phyloP scores from a whole-genome alignment of 805 yeast species.

The Teunomyces funiuensis region DNA sequence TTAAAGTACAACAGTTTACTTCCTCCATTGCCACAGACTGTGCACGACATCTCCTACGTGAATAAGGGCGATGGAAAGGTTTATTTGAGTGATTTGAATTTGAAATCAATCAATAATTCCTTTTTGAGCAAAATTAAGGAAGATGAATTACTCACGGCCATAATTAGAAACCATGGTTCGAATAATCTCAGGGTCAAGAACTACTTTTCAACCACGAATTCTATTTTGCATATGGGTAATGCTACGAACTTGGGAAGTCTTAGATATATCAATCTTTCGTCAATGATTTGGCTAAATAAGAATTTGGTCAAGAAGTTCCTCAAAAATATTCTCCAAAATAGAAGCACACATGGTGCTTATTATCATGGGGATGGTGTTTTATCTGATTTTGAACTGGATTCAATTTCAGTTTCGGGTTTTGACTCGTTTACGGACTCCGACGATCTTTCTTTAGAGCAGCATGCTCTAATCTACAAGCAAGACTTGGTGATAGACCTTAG shows the following conservation, averaged over 20 bases:
- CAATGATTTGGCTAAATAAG: conserved; percentile 50
- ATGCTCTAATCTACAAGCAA: conserved; percentile 9
- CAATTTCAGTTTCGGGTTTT: neutral
- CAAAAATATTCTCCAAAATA: conserved; percentile 23
- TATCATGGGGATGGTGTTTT: neutral
- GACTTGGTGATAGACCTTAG: conserved; percentile 39
- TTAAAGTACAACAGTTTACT: conserved; percentile 39
- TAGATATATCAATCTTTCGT: conserved; percentile 39
- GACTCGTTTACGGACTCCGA: neutral
- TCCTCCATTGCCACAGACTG: conserved; percentile 34
- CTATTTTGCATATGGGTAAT: neutral
- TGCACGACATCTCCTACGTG: conserved; percentile 29
- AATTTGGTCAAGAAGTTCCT: conserved; percentile 36
- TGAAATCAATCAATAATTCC: conserved; percentile 36
- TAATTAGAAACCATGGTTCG: conserved; percentile 27
- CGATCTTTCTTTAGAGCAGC: neutral
- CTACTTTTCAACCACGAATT: conserved; percentile 2
- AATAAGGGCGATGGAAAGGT: conserved; percentile 24
- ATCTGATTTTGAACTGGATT: neutral
- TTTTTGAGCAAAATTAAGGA: conserved; percentile 33
- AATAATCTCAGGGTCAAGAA: conserved; percentile 3
- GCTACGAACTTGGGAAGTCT: conserved; percentile 19
- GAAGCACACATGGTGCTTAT: neutral
- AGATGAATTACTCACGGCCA: conserved; percentile 27
- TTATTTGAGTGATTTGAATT: conserved; percentile 40